phyloP scores from a whole-genome alignment of 257 asterid species.

The Hygrophila difformis region DNA sequence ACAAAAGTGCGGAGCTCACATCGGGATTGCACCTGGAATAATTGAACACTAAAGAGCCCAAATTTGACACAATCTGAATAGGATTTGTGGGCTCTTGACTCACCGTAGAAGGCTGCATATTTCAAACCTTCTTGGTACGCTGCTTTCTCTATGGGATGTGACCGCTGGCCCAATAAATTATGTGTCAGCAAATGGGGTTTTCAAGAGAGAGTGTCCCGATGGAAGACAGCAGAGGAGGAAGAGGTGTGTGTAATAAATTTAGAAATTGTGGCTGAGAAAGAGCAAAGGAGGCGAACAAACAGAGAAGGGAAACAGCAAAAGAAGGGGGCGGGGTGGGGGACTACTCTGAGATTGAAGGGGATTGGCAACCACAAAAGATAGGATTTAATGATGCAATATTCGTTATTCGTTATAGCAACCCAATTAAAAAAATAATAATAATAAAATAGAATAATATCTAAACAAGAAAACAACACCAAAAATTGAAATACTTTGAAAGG shows the following conservation, averaged over 20 bases:
- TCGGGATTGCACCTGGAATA: slow-evolving; percentile 28
- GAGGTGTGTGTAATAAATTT: background rate
- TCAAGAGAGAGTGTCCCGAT: slow-evolving; percentile 10
- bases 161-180: background rate
- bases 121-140: background rate
- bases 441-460: no score
- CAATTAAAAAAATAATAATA: no score
- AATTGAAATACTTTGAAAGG: no score
- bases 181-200: slow-evolving; percentile 22
- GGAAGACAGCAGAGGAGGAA: background rate
- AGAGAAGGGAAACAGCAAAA: slow-evolving; percentile 5
- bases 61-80: slow-evolving; percentile 37
- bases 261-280: slow-evolving; percentile 19
- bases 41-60: slow-evolving; percentile 42
- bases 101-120: slow-evolving; percentile 73
- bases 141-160: background rate
- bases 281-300: slow-evolving; percentile 1
- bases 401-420: no score
- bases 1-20: slow-evolving; percentile 23
- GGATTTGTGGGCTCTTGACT: slow-evolving; percentile 58
- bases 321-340: no score
- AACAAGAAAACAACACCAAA: no score
- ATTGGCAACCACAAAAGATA: slow-evolving; percentile 43
- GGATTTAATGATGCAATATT: slow-evolving; percentile 28
- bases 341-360: slow-evolving; percentile 36